phyloP scores from a whole-genome alignment of 1,284 basidiomycete genomes.

The Laetiporus sulphureus region DNA sequence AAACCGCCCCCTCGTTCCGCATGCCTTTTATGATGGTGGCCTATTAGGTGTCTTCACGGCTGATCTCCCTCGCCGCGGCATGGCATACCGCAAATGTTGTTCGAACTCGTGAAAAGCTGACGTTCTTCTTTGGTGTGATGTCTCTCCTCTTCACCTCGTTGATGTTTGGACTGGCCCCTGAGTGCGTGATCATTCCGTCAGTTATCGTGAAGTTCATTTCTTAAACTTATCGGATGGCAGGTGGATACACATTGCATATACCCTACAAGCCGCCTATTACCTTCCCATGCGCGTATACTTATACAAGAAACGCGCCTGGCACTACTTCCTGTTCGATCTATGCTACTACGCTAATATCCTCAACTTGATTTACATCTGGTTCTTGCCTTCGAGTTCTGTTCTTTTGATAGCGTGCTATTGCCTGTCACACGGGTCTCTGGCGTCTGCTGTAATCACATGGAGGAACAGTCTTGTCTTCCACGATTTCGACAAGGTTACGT shows the following conservation, averaged over 20 bases:
- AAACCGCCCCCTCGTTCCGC: constrained; percentile 7
- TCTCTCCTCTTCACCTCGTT: constrained; percentile 78
- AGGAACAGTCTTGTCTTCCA: constrained; percentile 96
- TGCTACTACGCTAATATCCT: constrained; percentile 89
- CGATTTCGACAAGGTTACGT: constrained; percentile 89
- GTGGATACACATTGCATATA: constrained; percentile 77
- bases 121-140: constrained; percentile 91
- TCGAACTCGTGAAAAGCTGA: constrained; percentile 84
- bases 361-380: constrained; percentile 85
- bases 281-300: constrained; percentile 75
- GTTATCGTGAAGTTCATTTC: constrained; percentile 5
- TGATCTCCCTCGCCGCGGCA: constrained; percentile 63
- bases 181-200: constrained; percentile 48
- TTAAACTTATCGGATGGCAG: constrained; percentile 27
- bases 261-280: constrained; percentile 68
- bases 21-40: constrained; percentile 3
- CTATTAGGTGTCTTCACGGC: constrained; percentile 58
- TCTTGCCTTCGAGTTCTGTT: constrained; percentile 64
- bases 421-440: constrained; percentile 82
- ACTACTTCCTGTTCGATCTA: constrained; percentile 92
- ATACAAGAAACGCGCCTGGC: constrained; percentile 86
- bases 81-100: constrained; percentile 92
- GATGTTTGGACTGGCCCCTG: constrained; percentile 76
- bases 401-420: constrained; percentile 87
- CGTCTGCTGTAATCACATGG: constrained; percentile 94